Evolutionary conservation across 2,329 filamentous ascomycete genomes (phyloP), one percentile per base, ranked within the genome.

Genomic region (Hymenoscyphus albidus): DNA sequence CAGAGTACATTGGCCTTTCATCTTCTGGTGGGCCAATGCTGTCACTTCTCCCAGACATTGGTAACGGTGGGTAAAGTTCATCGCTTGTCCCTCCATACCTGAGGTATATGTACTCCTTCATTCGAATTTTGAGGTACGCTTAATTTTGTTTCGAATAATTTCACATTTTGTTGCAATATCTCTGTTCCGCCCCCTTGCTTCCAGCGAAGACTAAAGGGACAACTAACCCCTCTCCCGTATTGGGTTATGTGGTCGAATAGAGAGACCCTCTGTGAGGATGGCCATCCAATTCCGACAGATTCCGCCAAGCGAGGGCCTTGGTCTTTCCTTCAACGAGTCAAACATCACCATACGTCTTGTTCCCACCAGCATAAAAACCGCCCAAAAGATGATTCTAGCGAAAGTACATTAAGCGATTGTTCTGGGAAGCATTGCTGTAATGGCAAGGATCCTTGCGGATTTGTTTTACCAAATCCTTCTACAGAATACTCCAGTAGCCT

Each of bases 361-460:
- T 5, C 2, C 9, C 35, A 35, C 35, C 35, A 16, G 16, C 55
- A 57, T 14, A 27, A 57, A 10, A 22, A 57, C 55, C 48, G 22
- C 18, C 55, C 18, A 57, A 57, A 57, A 18, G 55, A 35, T 13
- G 55, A 35, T 57, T 57, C 55, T 18, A 31, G 22, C 27, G 55
- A 57, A 35, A 57, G 55, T 18, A 59, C n/a, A 39, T 7, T 59
- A 35, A 42, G 39, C 57, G 38, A 59, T 38, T 59, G 57, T 44
- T 39, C 32, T 38, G 39, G 39, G 38, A 42, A 59, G n/a, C n/a
- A 27, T 27, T 59, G 57, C 38, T 59, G 57, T 14, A 59, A 42
- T 59, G 39, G 57, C 18, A 39, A 59, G 38, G 40, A 42, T 4
- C 31, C 22, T 54, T 61, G 59, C 42, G 22, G 9, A 40, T 59